Conservation (phyloP, 768 basidiomycete species). For the Auricularia sp. region DNA sequence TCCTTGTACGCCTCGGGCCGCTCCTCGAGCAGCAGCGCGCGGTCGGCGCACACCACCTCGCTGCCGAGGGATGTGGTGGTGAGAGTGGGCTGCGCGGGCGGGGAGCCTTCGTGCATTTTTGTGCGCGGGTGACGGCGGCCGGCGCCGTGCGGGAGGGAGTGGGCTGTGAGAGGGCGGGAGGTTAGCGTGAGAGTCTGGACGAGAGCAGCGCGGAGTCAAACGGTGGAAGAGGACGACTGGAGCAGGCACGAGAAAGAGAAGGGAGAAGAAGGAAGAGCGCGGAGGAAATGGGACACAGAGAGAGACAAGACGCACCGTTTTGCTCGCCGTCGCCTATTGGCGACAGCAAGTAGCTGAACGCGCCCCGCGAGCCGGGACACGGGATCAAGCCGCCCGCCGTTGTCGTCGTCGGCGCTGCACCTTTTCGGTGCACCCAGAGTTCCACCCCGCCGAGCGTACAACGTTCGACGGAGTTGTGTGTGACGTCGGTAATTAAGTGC, state of each 20-base stretch:
- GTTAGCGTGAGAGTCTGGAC: too few relatives aligned
- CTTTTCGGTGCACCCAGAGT: constrained; percentile 31
- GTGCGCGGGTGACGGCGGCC: constrained; percentile 28
- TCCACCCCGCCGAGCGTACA: constrained; percentile 10
- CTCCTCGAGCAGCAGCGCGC: constrained; percentile 29
- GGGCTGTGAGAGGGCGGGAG: constrained; percentile 11
- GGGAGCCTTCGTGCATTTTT: constrained; percentile 20
- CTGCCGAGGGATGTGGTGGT: constrained; percentile 27
- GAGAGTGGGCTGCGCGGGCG: constrained; percentile 19
- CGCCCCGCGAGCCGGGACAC: constrained; percentile 32
- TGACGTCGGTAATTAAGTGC: constrained; percentile 27
- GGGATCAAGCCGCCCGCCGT: constrained; percentile 20
- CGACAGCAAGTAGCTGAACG: constrained; percentile 27
- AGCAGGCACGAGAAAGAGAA: too few relatives aligned
- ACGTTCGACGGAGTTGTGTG: constrained; percentile 23
- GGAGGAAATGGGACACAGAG: background rate
- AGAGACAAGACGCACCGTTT: constrained; percentile 19
- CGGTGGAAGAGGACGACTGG: too few relatives aligned
- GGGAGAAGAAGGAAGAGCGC: too few relatives aligned
- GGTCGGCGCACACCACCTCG: constrained; percentile 27
- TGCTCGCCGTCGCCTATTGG: constrained; percentile 26
- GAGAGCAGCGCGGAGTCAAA: too few relatives aligned
- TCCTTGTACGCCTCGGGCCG: constrained; percentile 32
- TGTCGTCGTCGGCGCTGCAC: constrained; percentile 23
- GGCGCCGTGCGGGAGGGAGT: constrained; percentile 32